Base-by-base conservation (phyloP, 192 early-diverging fungal genomes). In the Chytriomyces sp. region DNA sequence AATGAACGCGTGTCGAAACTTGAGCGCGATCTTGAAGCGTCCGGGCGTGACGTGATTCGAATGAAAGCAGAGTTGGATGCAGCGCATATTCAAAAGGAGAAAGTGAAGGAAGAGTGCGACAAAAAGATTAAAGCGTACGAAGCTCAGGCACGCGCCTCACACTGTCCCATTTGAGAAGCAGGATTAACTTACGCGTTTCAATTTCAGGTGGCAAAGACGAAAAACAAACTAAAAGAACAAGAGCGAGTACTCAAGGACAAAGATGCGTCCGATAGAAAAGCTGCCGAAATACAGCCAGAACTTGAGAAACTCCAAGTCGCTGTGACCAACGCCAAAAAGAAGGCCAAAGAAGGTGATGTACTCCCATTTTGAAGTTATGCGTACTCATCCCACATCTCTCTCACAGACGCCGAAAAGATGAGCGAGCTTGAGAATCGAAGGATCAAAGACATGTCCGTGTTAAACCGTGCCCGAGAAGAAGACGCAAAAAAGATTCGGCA, bases 401-500 rank as follows among this genome's bases (percentile, higher is more conserved):
- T 76, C 11, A 60, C 20, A 87, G 86, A 87, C 23, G 28, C 77
- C 13, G 86, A 88, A 44, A 88, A 81, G 64, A 13, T 84, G 6
- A 49, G 59, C 18, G 86, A 88, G 46, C 13, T 81, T 10, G 85
- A 88, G 57, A 23, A 11, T 13, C 68, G 82, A n/a, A 47, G 69
- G 44, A 48, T 70, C 20, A 83, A 84, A 50, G 86, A 87, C 53
- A 50, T 75, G 0, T 24, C 69, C 1, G 53, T 65, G 4, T 67
- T 84, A n/a, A 81, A 78, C 50, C 83, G 83, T 48, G 84, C 86
- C 26, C 72, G 64, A 5, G 86, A 86, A 35, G 86, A 88, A 45
- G 82, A 84, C 64, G 45, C 74, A 6, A 84, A 76, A 50, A 68
- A 79, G 18, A 71, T 82, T 8, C 67, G 83, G 50, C 77, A 80